These are phyloP conservation scores for Rosa chinensis DNA, from an alignment of 306 rosid genomes.

Conservation along the genomic window DNA sequence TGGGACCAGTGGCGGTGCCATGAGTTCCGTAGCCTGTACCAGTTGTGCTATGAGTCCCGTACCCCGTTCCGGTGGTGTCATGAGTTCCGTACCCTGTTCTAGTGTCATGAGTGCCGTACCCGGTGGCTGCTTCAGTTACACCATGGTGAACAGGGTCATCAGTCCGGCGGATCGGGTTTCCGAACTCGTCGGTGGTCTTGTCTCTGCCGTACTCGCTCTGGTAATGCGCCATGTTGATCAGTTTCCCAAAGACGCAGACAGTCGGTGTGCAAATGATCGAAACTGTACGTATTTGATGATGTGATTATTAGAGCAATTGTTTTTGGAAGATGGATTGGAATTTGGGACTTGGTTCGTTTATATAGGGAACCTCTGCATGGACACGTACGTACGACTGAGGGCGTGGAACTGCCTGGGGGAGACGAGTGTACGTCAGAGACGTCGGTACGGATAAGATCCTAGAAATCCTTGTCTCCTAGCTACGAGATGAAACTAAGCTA, in stretches of 20 bases:
- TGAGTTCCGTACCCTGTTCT: background rate
- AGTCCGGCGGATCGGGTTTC: background rate
- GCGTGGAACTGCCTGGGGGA: background rate
- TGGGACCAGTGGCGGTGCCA: background rate
- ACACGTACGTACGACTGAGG: background rate
- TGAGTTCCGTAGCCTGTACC: background rate
- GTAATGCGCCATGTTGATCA: background rate
- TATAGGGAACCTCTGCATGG: background rate
- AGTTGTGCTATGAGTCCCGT: background rate
- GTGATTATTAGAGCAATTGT: background rate
- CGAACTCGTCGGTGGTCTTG: background rate
- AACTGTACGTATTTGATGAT: background rate
- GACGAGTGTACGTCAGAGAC: background rate
- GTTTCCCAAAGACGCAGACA: background rate
- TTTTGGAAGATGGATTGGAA: background rate
- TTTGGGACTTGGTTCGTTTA: background rate
- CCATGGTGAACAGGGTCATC: background rate
- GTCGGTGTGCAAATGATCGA: background rate
- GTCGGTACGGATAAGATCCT: background rate
- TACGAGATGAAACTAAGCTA: slow-evolving; percentile 26
- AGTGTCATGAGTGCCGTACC: background rate
- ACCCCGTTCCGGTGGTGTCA: background rate
- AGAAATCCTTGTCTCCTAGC: background rate
- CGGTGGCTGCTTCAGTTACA: background rate
- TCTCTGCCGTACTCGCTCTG: background rate